Evolutionary conservation across 1,284 basidiomycete genomes (phyloP), one percentile per base, ranked within the genome.

Genomic region (Agaricales sp.): DNA sequence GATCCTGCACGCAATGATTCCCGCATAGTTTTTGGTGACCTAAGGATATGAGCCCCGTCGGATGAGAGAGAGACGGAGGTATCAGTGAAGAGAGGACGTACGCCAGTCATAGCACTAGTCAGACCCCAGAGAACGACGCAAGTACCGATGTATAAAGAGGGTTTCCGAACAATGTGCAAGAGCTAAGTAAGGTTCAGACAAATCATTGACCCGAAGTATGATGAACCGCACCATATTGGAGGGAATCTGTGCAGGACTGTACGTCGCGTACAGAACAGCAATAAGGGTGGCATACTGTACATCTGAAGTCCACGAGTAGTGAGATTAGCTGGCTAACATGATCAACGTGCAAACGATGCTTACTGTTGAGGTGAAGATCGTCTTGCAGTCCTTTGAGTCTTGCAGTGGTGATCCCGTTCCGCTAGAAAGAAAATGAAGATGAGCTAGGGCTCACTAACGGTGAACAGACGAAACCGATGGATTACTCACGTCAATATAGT

Each of bases 51-150:
- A 24, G 19, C 14, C 30, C 3, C 3, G 38, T 43, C 37, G 13
- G 3, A 50, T 20, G 19, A 38, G 21, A 41, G 23, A 43, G 19
- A 44, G 35, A 22, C 45, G 19, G 8, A 35, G 11, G 30, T 35
- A 8, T 8, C 30, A n/a, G 37, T 14, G 13, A 45, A 20, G 39
- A 26, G 35, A 23, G 24, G 43, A 62, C 68, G 23, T 59, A 80
- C 78, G 12, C 79, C 81, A 18, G 80, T 82, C 38, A 82, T 58
- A 1, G 73, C 67, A 52, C 79, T 82, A 1, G 73, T 77, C 13
- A 83, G 52, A 4, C 82, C 80, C 80, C 82, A 85, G 0, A 69
- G 51, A n/a, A 81, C 64, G 14, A 80, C 75, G 50, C 80, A 82
- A 13, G 55, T 53, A 3, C 78, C 77, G 20, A 85, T 82, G 55